phyloP scores from a whole-genome alignment of 805 yeast genomes.

The Candida schatavii region DNA sequence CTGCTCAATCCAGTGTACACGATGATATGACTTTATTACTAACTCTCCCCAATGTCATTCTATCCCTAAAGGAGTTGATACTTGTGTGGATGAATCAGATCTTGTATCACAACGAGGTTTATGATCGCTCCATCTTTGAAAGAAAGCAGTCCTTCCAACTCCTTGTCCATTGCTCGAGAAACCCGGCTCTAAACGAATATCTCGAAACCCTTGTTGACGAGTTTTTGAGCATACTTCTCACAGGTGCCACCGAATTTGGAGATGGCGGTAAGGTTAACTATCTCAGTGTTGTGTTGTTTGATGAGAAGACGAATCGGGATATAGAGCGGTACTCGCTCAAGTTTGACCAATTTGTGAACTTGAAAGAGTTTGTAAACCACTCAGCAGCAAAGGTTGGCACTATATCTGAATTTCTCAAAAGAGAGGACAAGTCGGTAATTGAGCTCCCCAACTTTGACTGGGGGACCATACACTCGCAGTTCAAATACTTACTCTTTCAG shows the following conservation, averaged over 20 bases:
- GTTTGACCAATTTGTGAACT: slow-evolving; percentile 28
- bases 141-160: slow-evolving; percentile 40
- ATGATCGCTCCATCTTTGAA: slow-evolving; percentile 51
- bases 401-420: slow-evolving; percentile 25
- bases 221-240: slow-evolving; percentile 17
- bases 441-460: slow-evolving; percentile 26
- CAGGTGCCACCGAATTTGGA: slow-evolving; percentile 3
- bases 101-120: slow-evolving; percentile 50
- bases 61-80: slow-evolving; percentile 47
- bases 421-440: slow-evolving; percentile 16
- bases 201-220: slow-evolving; percentile 34
- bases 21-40: slow-evolving; percentile 6
- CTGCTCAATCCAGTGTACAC: no score
- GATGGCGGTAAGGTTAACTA: slow-evolving; percentile 27
- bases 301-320: slow-evolving; percentile 24
- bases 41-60: slow-evolving; percentile 27
- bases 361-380: slow-evolving; percentile 9
- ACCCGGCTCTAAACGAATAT: slow-evolving; percentile 47
- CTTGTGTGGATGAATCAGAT: slow-evolving; percentile 53
- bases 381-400: slow-evolving; percentile 14
- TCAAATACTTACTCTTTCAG: slow-evolving; percentile 25
- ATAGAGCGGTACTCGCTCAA: slow-evolving; percentile 38
- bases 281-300: slow-evolving; percentile 37
- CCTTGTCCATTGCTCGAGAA: slow-evolving; percentile 42
- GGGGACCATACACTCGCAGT: slow-evolving; percentile 31